A percentile compares a stretch with the other conserved stretches of the same genome.
phyloP scores from a whole-genome alignment of 352 stramenopile species.

The Globisporangium paddicum region DNA sequence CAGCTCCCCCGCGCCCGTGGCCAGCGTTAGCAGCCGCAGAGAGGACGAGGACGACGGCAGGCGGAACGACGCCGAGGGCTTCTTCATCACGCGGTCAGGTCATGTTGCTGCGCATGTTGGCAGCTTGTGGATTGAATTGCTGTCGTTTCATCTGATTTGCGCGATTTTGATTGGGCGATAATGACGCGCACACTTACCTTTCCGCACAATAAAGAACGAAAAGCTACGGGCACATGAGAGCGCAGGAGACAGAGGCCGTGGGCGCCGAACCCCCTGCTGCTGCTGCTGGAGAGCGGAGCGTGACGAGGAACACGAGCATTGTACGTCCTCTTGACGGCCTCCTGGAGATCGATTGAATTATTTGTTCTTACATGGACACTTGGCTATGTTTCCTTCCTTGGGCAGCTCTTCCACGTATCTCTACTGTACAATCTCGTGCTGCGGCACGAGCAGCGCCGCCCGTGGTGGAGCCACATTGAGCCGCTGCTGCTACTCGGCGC shows the following conservation, averaged over 20 bases:
- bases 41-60: conserved; percentile 10
- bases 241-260: conserved; percentile 27
- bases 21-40: conserved; percentile 2
- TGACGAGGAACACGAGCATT: conserved; percentile 1
- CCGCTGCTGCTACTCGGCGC: conserved; percentile 61
- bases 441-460: conserved; percentile 33
- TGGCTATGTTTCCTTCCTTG: too few species aligned
- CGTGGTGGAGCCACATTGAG: conserved; percentile 75
- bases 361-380: background rate
- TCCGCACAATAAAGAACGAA: too few species aligned
- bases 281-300: background rate
- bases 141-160: too few species aligned
- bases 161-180: background rate
- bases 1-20: background rate
- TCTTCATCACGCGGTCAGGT: background rate
- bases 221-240: too few species aligned
- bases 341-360: background rate
- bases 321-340: background rate
- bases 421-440: conserved; percentile 72
- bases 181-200: too few species aligned
- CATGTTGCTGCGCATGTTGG: too few species aligned
- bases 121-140: too few species aligned
- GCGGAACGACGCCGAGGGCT: conserved; percentile 10
- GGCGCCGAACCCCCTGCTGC: conserved; percentile 4
- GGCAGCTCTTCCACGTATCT: conserved; percentile 40